phyloP scores from a whole-genome alignment of 768 basidiomycete genomes.

The Mycena indigotica region DNA sequence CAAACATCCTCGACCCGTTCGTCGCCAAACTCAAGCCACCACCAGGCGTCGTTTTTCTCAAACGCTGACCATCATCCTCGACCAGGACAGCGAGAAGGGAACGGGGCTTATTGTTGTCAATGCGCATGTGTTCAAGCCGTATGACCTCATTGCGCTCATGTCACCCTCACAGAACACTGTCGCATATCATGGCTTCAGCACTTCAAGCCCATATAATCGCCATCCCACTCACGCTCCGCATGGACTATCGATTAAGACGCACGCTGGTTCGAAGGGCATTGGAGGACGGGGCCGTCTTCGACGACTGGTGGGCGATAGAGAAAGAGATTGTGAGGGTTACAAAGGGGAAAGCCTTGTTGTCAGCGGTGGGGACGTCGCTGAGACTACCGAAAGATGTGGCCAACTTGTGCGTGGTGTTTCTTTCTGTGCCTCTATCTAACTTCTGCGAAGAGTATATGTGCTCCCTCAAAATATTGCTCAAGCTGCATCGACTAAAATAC shows the following conservation, averaged over 20 bases:
- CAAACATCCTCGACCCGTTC: slow-evolving; percentile 62
- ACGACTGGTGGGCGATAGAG: slow-evolving; percentile 86
- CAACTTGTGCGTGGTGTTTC: slow-evolving; percentile 61
- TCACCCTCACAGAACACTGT: slow-evolving; percentile 76
- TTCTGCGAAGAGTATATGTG: slow-evolving; percentile 63
- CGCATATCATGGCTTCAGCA: slow-evolving; percentile 73
- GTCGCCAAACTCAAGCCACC: slow-evolving; percentile 62
- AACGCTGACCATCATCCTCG: slow-evolving; percentile 77
- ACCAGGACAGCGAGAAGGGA: slow-evolving; percentile 85
- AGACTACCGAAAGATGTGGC: slow-evolving; percentile 70
- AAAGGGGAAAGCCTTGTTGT: slow-evolving; percentile 75
- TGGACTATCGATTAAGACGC: slow-evolving; percentile 82
- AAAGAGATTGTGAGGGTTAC: slow-evolving; percentile 78
- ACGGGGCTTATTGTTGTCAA: slow-evolving; percentile 80
- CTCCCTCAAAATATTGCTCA: slow-evolving; percentile 46
- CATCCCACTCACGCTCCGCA: slow-evolving; percentile 73
- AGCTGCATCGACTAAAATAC: background rate
- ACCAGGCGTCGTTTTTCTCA: slow-evolving; percentile 64
- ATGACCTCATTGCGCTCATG: slow-evolving; percentile 76
- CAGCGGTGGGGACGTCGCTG: slow-evolving; percentile 64
- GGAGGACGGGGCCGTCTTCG: slow-evolving; percentile 82
- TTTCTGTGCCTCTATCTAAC: background rate
- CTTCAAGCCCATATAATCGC: slow-evolving; percentile 81
- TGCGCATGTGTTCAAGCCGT: slow-evolving; percentile 56
- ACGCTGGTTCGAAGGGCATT: slow-evolving; percentile 80